phyloP scores from a whole-genome alignment of 2,329 filamentous ascomycete genomes.

The Hymenoscyphus fructigenus region DNA sequence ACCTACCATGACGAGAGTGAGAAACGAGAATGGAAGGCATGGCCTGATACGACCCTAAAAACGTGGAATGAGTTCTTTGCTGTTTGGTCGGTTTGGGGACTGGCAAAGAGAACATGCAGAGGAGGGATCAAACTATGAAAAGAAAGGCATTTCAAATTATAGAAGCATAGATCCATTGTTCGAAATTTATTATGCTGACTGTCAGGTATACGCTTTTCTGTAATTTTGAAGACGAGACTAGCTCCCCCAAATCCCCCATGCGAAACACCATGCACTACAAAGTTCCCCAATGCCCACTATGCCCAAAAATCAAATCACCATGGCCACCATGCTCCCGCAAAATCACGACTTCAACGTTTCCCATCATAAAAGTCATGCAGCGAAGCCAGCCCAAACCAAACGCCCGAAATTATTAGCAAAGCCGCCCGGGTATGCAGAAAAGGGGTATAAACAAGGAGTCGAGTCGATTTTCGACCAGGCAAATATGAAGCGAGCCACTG shows the following conservation, averaged over 20 bases:
- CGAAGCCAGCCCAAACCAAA: not conserved
- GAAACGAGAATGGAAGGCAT: no score
- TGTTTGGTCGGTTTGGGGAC: no score
- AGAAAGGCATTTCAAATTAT: no score
- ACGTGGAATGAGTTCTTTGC: no score
- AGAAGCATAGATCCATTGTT: no score
- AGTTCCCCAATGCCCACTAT: conserved; percentile 6
- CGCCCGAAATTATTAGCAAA: conserved; percentile 11
- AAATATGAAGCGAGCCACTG: conserved; percentile 12
- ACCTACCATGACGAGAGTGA: no score
- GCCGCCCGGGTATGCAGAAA: conserved; percentile 9
- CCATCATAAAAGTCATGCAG: not conserved
- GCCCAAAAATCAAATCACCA: not conserved
- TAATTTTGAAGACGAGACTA: no score
- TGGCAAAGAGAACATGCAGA: no score
- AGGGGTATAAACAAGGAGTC: conserved; percentile 23
- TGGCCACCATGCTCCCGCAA: not conserved
- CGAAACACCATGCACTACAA: not conserved
- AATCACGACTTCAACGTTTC: not conserved
- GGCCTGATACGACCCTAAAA: no score
- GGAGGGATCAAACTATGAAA: no score
- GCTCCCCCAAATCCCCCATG: not conserved
- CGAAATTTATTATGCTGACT: not conserved
- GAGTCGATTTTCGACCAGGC: conserved; percentile 7
- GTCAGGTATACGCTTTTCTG: no score